Evolutionary conservation across 352 stramenopile genomes (phyloP), one percentile per base, ranked within the genome.

Genomic region (Globisporangium abappressorium): DNA sequence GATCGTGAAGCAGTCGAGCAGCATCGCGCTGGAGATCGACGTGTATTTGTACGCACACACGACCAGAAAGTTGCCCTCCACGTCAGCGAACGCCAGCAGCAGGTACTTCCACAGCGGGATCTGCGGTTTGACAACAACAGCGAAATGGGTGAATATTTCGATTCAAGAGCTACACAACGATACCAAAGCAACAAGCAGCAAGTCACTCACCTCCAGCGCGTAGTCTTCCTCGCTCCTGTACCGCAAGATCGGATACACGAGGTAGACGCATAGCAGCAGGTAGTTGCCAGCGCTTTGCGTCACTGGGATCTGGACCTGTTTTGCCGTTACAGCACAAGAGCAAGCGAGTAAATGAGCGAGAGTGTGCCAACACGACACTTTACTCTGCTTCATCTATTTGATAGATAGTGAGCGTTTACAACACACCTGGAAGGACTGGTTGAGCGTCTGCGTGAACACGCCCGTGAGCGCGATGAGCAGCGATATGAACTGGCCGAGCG

Each of bases 11-110:
- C 94, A 98, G 68, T 98, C 94, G 38, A 99, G 81, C 68, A 99
- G 83, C 81, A 98, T 98, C 18, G 97, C 88, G 66, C 91, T 98
- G 24, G 95, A 98, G 67, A 99, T 95, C 11, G 88, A 97, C 53
- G 97, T 99, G 77, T 98, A 98, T 58, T 97, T 88, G 76, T 98
- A 98, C 5, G 93, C 95, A n/a, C 96, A 84, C n/a, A 99, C 86
- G 54, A 95, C 86, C 7, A 98, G 71, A 55, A 97, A 98, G 73
- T 99, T 99, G 33, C 92, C 94, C 77, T 98, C 85, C 1, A 99
- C 93, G 76, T 99, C 97, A 12, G 97, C 78, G 24, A 98, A 78
- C 9, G 91, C 87, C n/a, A 98, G 65, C 11, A 98, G 60, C 63
- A 97, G 64, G 75, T 98, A 98, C 69, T 93, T 85, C 82, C 90